These are phyloP conservation scores for Fusarium decemcellulare DNA, from an alignment of 2,329 filamentous ascomycete species.

Conservation along the genomic window DNA sequence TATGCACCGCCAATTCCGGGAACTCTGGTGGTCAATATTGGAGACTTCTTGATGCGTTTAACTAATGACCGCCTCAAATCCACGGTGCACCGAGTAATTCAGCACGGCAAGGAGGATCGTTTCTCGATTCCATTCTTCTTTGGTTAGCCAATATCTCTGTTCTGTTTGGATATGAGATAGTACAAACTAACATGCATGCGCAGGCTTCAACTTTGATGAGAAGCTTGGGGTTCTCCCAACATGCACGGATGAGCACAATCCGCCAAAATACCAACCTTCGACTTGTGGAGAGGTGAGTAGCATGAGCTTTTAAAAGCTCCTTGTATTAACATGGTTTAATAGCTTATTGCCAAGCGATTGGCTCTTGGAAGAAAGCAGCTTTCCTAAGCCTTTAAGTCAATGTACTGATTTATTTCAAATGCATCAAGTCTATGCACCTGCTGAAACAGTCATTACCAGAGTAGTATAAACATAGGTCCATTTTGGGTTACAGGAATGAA, in stretches of 20 bases:
- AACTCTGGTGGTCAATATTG: slow-evolving; percentile 47
- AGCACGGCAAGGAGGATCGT: slow-evolving; percentile 56
- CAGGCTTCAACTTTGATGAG: slow-evolving; percentile 56
- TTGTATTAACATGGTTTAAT: too few species aligned
- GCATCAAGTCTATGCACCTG: too few species aligned
- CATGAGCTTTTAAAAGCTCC: too few species aligned
- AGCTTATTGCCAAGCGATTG: too few species aligned
- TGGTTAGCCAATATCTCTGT: neutral
- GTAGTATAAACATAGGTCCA: too few species aligned
- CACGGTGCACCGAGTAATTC: slow-evolving; percentile 63
- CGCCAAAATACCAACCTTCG: slow-evolving; percentile 64
- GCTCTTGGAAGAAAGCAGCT: neutral
- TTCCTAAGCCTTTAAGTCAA: too few species aligned
- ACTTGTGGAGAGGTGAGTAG: slow-evolving; percentile 59
- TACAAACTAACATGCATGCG: neutral
- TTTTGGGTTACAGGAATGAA: too few species aligned
- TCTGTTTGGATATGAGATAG: too few species aligned
- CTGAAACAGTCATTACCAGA: too few species aligned
- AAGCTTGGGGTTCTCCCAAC: slow-evolving; percentile 63
- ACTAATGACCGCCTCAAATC: slow-evolving; percentile 43
- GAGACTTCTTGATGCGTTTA: slow-evolving; percentile 44
- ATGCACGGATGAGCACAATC: slow-evolving; percentile 61
- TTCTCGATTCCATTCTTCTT: slow-evolving; percentile 71
- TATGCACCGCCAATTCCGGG: slow-evolving; percentile 40
- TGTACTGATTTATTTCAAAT: too few species aligned